Conservation (phyloP, 208 protist genomes). For the Leishmania tropica region DNA sequence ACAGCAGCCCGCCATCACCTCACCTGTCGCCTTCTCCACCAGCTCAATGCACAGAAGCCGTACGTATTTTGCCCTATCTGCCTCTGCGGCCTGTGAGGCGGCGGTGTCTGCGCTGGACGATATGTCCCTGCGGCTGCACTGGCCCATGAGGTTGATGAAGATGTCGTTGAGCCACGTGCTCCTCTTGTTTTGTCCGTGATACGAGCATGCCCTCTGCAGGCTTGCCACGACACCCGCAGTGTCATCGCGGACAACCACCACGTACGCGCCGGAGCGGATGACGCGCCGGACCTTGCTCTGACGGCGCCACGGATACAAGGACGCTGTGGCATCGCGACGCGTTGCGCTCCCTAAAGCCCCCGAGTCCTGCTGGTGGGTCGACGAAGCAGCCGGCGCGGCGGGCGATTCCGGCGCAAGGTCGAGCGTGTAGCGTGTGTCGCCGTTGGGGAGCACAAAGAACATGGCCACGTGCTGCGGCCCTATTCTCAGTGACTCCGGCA, state of each 20-base stretch:
- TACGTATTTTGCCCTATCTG: neutral
- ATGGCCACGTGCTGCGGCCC: slow-evolving; percentile 13
- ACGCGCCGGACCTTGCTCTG: slow-evolving; percentile 51
- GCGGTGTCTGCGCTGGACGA: neutral
- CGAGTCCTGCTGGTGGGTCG: neutral
- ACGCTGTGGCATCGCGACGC: neutral
- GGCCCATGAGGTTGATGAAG: slow-evolving; percentile 24
- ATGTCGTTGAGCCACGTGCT: slow-evolving; percentile 48
- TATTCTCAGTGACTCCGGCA: slow-evolving; percentile 33
- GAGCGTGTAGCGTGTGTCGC: slow-evolving; percentile 38
- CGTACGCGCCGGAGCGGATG: slow-evolving; percentile 41
- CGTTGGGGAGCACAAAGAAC: slow-evolving; percentile 49
- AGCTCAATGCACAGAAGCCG: slow-evolving; percentile 56
- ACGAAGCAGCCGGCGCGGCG: neutral
- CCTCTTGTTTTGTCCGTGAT: slow-evolving; percentile 32
- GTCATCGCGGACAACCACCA: slow-evolving; percentile 45
- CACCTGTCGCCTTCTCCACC: slow-evolving; percentile 29
- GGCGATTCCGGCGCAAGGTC: slow-evolving; percentile 26
- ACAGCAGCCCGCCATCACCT: slow-evolving; percentile 63
- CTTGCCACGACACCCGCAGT: slow-evolving; percentile 32
- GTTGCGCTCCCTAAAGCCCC: neutral
- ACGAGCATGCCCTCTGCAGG: slow-evolving; percentile 40
- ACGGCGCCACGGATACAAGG: slow-evolving; percentile 39
- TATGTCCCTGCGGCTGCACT: neutral
- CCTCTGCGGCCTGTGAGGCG: neutral